phyloP scores from a whole-genome alignment of 495 filamentous ascomycete genomes.

The Aspergillus coremiiformis region DNA sequence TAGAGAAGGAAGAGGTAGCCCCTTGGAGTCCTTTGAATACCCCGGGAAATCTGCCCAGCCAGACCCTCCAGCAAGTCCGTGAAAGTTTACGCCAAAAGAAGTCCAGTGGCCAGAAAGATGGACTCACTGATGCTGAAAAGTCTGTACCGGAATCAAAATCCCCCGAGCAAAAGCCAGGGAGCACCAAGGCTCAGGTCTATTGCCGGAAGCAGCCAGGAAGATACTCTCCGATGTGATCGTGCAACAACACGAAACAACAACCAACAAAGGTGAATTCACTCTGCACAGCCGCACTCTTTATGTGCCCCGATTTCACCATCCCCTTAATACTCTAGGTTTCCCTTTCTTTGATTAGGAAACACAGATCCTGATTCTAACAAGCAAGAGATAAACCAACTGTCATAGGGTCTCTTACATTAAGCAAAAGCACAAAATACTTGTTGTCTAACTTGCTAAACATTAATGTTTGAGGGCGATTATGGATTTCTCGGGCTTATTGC shows the following conservation, averaged over 20 bases:
- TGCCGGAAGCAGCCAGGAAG: neutral
- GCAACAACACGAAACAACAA: neutral
- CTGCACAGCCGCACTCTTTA: neutral
- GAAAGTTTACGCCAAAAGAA: neutral
- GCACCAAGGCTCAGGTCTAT: neutral
- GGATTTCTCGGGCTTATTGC: too few relatives aligned
- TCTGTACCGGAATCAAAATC: neutral
- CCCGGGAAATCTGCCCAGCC: neutral
- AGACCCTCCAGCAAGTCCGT: neutral
- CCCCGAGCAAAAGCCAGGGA: neutral
- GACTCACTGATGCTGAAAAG: neutral
- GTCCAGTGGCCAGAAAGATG: neutral
- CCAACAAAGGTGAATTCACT: neutral
- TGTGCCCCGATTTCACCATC: neutral
- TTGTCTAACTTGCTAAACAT: too few relatives aligned
- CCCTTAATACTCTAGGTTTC: neutral
- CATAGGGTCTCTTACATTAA: too few relatives aligned
- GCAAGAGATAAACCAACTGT: too few relatives aligned
- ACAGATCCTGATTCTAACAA: too few relatives aligned
- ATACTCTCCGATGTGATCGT: neutral
- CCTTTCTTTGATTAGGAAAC: too few relatives aligned
- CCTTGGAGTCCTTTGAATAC: neutral
- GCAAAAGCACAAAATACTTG: too few relatives aligned
- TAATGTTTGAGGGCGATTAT: too few relatives aligned
- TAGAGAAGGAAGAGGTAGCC: neutral